A percentile compares a stretch with the other conserved stretches of the same genome.
phyloP scores from a whole-genome alignment of 257 asterid species.

The Solanum tarapatanum region DNA sequence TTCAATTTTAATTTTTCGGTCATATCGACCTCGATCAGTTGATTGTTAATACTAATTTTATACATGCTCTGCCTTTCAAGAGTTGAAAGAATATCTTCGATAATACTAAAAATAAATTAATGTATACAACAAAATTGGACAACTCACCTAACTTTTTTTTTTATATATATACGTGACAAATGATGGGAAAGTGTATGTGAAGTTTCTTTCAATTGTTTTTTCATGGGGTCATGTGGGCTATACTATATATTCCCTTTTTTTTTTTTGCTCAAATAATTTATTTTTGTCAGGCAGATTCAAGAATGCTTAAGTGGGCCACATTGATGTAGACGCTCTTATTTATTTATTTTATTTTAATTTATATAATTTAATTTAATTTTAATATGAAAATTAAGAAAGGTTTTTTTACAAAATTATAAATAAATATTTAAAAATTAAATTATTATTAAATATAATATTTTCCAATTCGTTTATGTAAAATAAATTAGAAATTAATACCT shows the following conservation, averaged over 20 bases:
- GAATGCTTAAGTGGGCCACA: not conserved
- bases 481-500: not conserved
- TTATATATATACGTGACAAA: not conserved
- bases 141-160: not conserved
- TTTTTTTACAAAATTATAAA: no score
- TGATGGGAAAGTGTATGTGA: not conserved
- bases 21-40: not conserved
- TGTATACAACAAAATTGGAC: not conserved
- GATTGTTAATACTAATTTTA: not conserved
- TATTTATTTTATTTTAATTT: accelerated
- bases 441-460: no score
- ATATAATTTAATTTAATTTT: no score
- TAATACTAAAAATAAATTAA: not conserved
- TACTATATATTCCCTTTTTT: not conserved
- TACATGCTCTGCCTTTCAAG: not conserved
- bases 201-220: not conserved
- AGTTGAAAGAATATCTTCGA: not conserved
- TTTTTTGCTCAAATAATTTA: accelerated
- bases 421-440: no score
- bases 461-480: no score
- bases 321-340: not conserved
- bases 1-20: not conserved
- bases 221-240: not conserved
- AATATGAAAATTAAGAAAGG: no score
- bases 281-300: not conserved